Base-by-base conservation (phyloP, 2,329 filamentous ascomycete genomes). In the Fusarium kyushuense region DNA sequence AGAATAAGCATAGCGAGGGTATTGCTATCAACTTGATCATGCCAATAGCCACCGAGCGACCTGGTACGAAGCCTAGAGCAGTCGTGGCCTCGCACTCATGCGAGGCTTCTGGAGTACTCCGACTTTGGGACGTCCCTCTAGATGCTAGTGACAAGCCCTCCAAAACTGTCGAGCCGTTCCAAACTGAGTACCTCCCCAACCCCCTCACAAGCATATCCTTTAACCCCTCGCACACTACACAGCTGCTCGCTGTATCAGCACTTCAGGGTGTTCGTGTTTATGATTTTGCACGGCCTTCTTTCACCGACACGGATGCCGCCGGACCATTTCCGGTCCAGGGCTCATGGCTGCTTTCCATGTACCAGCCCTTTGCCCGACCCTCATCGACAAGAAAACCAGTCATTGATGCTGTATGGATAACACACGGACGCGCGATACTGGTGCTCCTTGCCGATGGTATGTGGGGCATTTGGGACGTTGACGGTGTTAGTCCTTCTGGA, bases 391-490 rank as follows among this genome's bases (percentile, higher is more conserved):
- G 89, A 42, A 91, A 90, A 70, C 84, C 84, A 0, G 83, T 90
- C n/a, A 76, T 90, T 16, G 87, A 87, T 48, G 86, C 88, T 1
- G 82, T 84, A 7, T 90, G 89, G 89, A 84, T 90, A 47, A 80
- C 84, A 3, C 84, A 85, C 60, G 89, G 89, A 12, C 83, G 85
- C 46, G 88, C 88, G 7, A 79, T 90, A 29, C 78, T 90, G 40
- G 81, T 82, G 1, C 79, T 90, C 4, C 79, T 90, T 5, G 84
- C 85, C 1, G 89, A 90, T 69, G 89, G 88, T 9, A 87, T 88
- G 74, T 90, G 89, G 89, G 89, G 87, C 16, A 85, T 90, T 33
- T 90, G 88, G 88, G 88, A 90, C 70, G 82, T 90, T 43, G 86
- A 90, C 64, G 86, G 87, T 10, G 82, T 82, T 30, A 84, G 84